Evolutionary conservation across 2,329 filamentous ascomycete species (phyloP).

Genomic region (Aspergillus ochraceoroseus): DNA sequence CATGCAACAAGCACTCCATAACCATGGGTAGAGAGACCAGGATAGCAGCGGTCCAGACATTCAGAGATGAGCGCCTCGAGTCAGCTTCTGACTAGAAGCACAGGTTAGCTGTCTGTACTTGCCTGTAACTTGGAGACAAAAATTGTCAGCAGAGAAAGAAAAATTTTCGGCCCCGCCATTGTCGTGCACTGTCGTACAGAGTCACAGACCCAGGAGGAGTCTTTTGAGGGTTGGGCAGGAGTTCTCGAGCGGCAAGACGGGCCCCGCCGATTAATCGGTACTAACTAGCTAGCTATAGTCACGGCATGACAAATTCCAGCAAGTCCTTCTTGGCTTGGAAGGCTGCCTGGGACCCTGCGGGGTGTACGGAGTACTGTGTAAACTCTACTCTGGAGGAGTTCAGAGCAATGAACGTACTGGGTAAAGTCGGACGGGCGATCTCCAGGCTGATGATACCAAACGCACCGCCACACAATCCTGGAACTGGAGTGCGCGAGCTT

Average conservation of each 20-base stretch:
- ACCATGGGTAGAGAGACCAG: no score
- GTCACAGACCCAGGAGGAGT: background rate
- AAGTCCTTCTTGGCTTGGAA: slow-evolving; percentile 4
- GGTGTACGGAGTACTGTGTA: slow-evolving; percentile 3
- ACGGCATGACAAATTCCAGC: slow-evolving; percentile 18
- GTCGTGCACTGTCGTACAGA: slow-evolving; percentile 17
- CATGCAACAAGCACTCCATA: no score
- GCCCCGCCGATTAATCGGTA: slow-evolving; percentile 8
- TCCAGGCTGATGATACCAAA: background rate
- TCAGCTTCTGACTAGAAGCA: background rate
- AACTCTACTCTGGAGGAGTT: no score
- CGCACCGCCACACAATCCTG: slow-evolving; percentile 7
- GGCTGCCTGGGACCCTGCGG: background rate
- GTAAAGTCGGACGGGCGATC: slow-evolving; percentile 2
- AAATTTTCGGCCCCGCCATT: slow-evolving; percentile 17
- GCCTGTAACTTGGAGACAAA: slow-evolving; percentile 7
- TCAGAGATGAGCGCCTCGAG: no score
- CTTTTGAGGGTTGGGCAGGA: background rate
- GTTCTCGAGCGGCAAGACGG: background rate
- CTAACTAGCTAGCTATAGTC: no score
- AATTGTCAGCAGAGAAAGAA: slow-evolving; percentile 12
- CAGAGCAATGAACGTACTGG: slow-evolving; percentile 2
- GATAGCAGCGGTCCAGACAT: no score
- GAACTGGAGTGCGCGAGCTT: background rate
- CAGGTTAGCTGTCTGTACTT: slow-evolving; percentile 3